phyloP scores from a whole-genome alignment of 169 alveolate genomes.

The Cryptosporidium xiaoi region DNA sequence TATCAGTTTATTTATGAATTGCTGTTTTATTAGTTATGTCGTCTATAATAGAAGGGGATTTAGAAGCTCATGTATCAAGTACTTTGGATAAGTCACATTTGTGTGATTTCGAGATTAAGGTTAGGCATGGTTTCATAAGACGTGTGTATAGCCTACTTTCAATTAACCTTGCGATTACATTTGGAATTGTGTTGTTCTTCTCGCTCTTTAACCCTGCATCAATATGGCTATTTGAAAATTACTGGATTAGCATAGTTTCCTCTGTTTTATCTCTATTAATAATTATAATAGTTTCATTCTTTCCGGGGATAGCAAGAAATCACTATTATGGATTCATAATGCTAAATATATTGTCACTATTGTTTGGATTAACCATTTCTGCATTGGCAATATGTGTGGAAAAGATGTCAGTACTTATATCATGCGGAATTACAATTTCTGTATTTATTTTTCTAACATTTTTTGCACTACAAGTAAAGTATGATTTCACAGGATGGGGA shows the following conservation, averaged over 20 bases:
- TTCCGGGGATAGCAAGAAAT: constrained; percentile 75
- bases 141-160: constrained; percentile 85
- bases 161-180: constrained; percentile 81
- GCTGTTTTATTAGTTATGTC: no score
- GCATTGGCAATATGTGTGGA: constrained; percentile 73
- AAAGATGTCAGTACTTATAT: constrained; percentile 78
- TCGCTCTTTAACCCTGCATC: constrained; percentile 74
- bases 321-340: constrained; percentile 52
- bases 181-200: constrained; percentile 75
- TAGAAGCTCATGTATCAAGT: background rate
- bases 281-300: constrained; percentile 69
- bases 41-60: background rate
- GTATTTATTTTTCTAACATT: constrained; percentile 81
- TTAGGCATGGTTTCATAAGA: constrained; percentile 86
- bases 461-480: constrained; percentile 84
- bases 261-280: constrained; percentile 74
- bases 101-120: constrained; percentile 26
- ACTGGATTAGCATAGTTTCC: constrained; percentile 72
- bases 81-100: background rate
- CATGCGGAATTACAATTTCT: constrained; percentile 82
- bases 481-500: constrained; percentile 85
- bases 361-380: constrained; percentile 76
- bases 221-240: constrained; percentile 57
- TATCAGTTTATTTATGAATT: no score
- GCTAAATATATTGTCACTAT: constrained; percentile 49